Conservation (phyloP, 495 filamentous ascomycete species). For the Hypoxylon rickii region DNA sequence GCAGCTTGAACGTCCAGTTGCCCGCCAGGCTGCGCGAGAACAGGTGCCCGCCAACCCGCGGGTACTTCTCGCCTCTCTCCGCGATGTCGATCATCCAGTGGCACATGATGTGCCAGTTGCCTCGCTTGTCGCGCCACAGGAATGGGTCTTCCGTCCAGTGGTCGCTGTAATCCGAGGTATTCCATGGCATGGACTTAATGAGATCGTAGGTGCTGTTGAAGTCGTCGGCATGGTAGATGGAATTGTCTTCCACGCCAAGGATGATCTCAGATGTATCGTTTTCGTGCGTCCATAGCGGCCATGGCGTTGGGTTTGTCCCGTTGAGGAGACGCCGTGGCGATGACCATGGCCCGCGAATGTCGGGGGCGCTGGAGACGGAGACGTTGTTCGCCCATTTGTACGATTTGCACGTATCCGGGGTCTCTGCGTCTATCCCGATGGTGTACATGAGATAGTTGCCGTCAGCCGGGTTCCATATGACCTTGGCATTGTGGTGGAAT, state of each 20-base stretch:
- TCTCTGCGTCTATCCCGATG: conserved; percentile 40
- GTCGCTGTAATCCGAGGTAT: conserved; percentile 29
- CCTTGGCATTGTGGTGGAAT: conserved; percentile 47
- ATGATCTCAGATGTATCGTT: conserved; percentile 15
- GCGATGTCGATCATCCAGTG: conserved; percentile 45
- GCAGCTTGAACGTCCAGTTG: conserved; percentile 44
- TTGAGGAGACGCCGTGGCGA: conserved; percentile 13
- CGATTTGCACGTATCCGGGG: conserved; percentile 25
- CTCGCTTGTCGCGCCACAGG: conserved; percentile 48
- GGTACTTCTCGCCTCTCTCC: conserved; percentile 40
- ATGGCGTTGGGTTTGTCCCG: conserved; percentile 41
- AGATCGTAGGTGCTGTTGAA: conserved; percentile 22
- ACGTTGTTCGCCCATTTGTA: conserved; percentile 33
- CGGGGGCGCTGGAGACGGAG: conserved; percentile 26
- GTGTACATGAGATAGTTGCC: conserved; percentile 42
- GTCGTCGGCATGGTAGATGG: conserved; percentile 16
- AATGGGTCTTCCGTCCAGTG: conserved; percentile 46
- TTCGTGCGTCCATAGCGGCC: conserved; percentile 32
- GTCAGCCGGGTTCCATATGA: conserved; percentile 43
- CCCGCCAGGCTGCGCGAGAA: conserved; percentile 44
- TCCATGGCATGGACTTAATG: conserved; percentile 24
- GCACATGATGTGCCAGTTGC: conserved; percentile 46
- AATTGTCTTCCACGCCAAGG: conserved; percentile 28
- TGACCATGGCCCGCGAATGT: conserved; percentile 19
- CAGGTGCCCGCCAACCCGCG: conserved; percentile 44